Percentiles rank a stretch among this genome's conserved stretches.
Evolutionary conservation across 2,329 filamentous ascomycete species (phyloP).

Genomic region (Aureobasidium sp.): DNA sequence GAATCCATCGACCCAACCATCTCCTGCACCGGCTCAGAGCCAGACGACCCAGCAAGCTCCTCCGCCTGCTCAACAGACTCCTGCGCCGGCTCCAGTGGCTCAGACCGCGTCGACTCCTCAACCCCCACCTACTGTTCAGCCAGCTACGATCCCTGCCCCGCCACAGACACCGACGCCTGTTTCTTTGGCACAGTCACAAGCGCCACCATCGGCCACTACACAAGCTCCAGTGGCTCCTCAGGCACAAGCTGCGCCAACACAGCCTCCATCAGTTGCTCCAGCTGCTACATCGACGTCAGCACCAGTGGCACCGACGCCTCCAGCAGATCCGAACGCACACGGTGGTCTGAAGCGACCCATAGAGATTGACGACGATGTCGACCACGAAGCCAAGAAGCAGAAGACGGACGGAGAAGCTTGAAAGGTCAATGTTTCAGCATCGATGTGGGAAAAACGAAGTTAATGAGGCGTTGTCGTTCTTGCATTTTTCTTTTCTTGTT

Average conservation of each 20-base stretch:
- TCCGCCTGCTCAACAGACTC: not conserved
- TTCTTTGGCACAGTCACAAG: not conserved
- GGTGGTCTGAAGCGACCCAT: constrained; percentile 7
- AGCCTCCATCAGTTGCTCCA: not conserved
- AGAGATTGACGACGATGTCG: constrained; percentile 12
- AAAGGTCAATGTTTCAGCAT: not conserved
- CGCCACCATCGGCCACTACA: not conserved
- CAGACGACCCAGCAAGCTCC: not conserved
- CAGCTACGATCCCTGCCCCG: not conserved
- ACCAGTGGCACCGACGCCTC: not conserved
- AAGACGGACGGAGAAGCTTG: constrained; percentile 1
- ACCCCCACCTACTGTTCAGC: not conserved
- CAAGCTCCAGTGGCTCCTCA: not conserved
- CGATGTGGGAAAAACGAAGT: not conserved
- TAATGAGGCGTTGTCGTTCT: constrained; percentile 6
- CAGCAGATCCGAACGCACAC: not conserved
- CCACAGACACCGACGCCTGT: not conserved
- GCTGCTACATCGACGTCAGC: not conserved
- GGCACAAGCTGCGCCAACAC: not conserved
- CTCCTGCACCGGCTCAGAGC: not conserved
- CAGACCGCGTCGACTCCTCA: not conserved
- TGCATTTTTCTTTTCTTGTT: not conserved
- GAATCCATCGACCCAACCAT: not conserved
- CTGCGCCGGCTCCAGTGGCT: not conserved
- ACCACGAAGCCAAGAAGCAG: constrained; percentile 13